Percentiles rank a stretch among this genome's conserved stretches.
These are phyloP conservation scores for Emericellopsis cladophorae DNA, from an alignment of 2,329 filamentous ascomycete genomes.

Conservation along the genomic window DNA sequence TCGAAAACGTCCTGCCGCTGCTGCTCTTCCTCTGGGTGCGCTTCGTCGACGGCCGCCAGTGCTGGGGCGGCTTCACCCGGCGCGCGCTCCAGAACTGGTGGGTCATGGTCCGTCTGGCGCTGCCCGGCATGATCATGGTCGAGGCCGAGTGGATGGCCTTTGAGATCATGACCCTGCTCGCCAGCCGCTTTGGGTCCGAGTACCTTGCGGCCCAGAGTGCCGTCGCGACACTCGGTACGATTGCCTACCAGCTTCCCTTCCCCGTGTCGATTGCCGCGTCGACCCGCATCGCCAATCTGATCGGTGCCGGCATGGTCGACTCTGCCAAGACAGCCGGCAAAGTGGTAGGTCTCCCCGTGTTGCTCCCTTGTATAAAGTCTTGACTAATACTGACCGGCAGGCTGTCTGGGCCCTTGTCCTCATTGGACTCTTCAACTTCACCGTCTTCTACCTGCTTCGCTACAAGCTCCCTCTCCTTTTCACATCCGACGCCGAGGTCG, in stretches of 20 bases:
- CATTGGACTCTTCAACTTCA: slow-evolving; percentile 70
- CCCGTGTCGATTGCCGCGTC: slow-evolving; percentile 79
- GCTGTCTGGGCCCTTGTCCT: slow-evolving; percentile 40
- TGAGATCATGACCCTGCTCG: slow-evolving; percentile 75
- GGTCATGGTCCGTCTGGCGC: slow-evolving; percentile 69
- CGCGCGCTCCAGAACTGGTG: slow-evolving; percentile 66
- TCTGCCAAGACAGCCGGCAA: slow-evolving; percentile 71
- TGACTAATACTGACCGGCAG: too few relatives aligned
- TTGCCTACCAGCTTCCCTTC: slow-evolving; percentile 88
- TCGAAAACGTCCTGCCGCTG: slow-evolving; percentile 64
- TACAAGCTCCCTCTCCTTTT: slow-evolving; percentile 67
- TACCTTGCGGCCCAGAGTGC: slow-evolving; percentile 83
- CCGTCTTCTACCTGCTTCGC: slow-evolving; percentile 54
- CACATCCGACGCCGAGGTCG: slow-evolving; percentile 60
- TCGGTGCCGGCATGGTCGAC: slow-evolving; percentile 71
- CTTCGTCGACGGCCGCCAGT: slow-evolving; percentile 61
- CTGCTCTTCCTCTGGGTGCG: slow-evolving; percentile 68
- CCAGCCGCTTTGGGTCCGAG: slow-evolving; percentile 66
- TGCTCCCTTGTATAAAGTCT: slow-evolving; percentile 1
- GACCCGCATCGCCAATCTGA: slow-evolving; percentile 82
- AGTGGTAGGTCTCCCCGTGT: slow-evolving; percentile 39
- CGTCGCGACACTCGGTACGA: slow-evolving; percentile 61
- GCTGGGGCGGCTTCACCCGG: slow-evolving; percentile 71
- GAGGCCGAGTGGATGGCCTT: slow-evolving; percentile 90
- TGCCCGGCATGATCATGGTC: slow-evolving; percentile 88